Conservation (phyloP, 2,329 filamentous ascomycete species). For the Stylonectria norvegica region DNA sequence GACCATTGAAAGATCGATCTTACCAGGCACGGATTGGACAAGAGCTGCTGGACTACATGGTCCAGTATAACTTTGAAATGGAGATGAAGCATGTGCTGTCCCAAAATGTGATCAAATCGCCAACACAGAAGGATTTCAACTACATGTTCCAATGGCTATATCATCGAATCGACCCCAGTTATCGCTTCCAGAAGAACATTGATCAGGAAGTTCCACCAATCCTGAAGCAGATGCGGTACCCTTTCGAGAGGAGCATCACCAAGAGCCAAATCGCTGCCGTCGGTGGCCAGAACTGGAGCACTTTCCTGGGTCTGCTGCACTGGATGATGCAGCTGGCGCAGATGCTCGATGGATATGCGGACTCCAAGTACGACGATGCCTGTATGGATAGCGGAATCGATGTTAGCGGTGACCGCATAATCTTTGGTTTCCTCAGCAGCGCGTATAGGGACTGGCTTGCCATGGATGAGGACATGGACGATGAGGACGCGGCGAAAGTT, state of each 20-base stretch:
- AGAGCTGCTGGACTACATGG: conserved; percentile 87
- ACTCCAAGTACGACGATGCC: conserved; percentile 81
- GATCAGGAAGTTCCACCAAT: conserved; percentile 92
- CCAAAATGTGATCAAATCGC: conserved; percentile 85
- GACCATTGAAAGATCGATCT: conserved; percentile 75
- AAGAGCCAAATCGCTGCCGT: conserved; percentile 95
- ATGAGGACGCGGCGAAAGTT: conserved; percentile 76
- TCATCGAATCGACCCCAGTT: conserved; percentile 88
- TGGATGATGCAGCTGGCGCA: conserved; percentile 99
- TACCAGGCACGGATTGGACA: conserved; percentile 82
- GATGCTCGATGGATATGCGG: conserved; percentile 82
- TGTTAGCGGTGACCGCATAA: conserved; percentile 84
- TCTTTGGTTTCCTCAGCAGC: conserved; percentile 85
- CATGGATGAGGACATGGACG: conserved; percentile 83
- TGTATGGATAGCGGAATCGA: conserved; percentile 86
- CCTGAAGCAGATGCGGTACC: conserved; percentile 89
- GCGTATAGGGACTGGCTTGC: conserved; percentile 93
- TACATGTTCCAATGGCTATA: conserved; percentile 98
- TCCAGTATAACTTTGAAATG: conserved; percentile 93
- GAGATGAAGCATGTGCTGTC: conserved; percentile 95
- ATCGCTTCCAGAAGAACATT: conserved; percentile 90
- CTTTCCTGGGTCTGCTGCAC: conserved; percentile 87
- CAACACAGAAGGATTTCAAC: conserved; percentile 97
- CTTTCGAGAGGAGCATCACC: conserved; percentile 91
- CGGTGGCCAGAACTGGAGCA: conserved; percentile 94